Percentiles rank a stretch among this genome's conserved stretches.
Conservation (phyloP, 2,329 filamentous ascomycete genomes). For the Colletotrichum siamense region DNA sequence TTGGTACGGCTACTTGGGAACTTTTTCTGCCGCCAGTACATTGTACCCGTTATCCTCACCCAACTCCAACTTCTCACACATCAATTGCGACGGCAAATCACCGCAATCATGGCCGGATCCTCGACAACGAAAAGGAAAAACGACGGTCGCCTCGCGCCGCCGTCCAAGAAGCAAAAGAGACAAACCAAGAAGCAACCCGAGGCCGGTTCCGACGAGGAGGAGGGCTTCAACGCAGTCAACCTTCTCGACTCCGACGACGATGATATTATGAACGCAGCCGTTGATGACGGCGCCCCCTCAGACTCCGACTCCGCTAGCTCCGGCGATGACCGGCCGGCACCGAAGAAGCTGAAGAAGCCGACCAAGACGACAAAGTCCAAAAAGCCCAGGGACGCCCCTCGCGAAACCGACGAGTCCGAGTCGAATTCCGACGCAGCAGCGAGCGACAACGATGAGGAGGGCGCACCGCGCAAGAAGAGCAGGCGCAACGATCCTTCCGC, state of each 20-base stretch:
- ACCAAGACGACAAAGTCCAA: conserved; percentile 24
- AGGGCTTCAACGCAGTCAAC: conserved; percentile 56
- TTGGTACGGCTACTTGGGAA: not conserved
- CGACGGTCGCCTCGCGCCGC: conserved; percentile 40
- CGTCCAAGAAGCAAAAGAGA: conserved; percentile 53
- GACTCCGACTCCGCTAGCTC: conserved; percentile 40
- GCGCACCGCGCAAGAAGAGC: conserved; percentile 51
- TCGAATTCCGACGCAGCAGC: conserved; percentile 31
- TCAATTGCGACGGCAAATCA: not conserved
- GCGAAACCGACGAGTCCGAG: conserved; percentile 33
- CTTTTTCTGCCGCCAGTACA: not conserved
- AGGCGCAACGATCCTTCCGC: conserved; percentile 93
- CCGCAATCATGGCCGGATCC: conserved; percentile 31
- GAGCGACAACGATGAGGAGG: conserved; percentile 35
- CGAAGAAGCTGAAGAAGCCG: conserved; percentile 29
- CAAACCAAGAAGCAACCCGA: conserved; percentile 58
- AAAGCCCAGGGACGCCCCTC: conserved; percentile 19
- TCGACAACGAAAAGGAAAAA: conserved; percentile 36
- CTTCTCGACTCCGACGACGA: conserved; percentile 63
- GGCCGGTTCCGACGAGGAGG: conserved; percentile 48
- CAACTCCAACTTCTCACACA: not conserved
- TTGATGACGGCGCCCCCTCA: conserved; percentile 52
- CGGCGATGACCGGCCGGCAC: conserved; percentile 35
- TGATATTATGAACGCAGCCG: conserved; percentile 57
- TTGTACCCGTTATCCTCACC: not conserved